phyloP scores from a whole-genome alignment of 164 flowering plant species.

The Magnolia sinica region DNA sequence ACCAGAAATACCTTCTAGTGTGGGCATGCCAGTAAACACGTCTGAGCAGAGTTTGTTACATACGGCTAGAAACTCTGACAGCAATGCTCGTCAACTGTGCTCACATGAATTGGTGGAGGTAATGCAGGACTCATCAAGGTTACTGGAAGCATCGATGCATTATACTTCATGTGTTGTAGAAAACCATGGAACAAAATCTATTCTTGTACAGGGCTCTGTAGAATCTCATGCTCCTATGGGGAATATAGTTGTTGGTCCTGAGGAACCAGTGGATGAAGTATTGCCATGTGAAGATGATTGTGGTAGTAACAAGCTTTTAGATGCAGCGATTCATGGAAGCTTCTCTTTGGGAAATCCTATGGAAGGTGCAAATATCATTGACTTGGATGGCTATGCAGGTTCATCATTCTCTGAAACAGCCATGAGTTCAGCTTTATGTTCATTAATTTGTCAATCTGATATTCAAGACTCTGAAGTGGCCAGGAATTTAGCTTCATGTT shows the following conservation, averaged over 20 bases:
- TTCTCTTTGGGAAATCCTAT: constrained; percentile 26
- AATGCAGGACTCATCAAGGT: constrained; percentile 31
- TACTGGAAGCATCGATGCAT: constrained; percentile 20
- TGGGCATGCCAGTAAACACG: constrained; percentile 20
- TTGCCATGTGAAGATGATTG: constrained; percentile 36
- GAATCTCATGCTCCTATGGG: constrained; percentile 30
- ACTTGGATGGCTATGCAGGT: constrained; percentile 23
- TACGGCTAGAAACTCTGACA: constrained; percentile 27
- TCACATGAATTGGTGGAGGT: constrained; percentile 39
- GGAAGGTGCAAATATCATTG: constrained; percentile 24
- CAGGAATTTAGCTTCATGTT: constrained; percentile 19
- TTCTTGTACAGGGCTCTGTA: constrained; percentile 26
- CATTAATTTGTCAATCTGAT: constrained; percentile 27
- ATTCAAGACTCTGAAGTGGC: constrained; percentile 23
- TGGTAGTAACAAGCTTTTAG: constrained; percentile 31
- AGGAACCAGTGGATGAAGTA: constrained; percentile 24
- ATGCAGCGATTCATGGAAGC: constrained; percentile 25
- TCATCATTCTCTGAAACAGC: constrained; percentile 17
- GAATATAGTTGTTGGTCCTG: constrained; percentile 23
- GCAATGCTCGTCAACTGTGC: constrained; percentile 19
- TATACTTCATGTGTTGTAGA: constrained; percentile 21
- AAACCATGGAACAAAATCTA: constrained; percentile 22
- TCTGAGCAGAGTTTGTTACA: constrained; percentile 26
- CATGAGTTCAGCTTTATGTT: constrained; percentile 10
- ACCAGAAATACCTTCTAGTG: constrained; percentile 36